Evolutionary conservation across 2,329 filamentous ascomycete genomes (phyloP).

Genomic region (Xylariales sp.): DNA sequence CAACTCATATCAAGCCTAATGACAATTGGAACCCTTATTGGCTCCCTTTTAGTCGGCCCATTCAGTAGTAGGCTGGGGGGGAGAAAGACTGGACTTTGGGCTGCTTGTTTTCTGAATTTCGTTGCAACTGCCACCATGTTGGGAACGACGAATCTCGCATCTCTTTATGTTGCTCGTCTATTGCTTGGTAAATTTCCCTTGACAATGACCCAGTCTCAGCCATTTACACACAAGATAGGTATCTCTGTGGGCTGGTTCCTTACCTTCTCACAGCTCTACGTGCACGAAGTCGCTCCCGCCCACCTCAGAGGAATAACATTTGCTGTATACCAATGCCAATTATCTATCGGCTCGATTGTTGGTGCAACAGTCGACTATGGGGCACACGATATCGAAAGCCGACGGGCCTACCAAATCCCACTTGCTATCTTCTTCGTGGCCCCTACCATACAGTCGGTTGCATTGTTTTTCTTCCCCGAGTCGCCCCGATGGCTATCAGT

Average conservation of each 20-base stretch:
- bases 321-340: conserved; percentile 50
- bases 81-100: conserved; percentile 46
- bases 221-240: conserved; percentile 39
- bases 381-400: conserved; percentile 42
- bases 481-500: conserved; percentile 55
- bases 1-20: conserved; percentile 53
- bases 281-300: conserved; percentile 52
- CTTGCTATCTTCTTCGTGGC: conserved; percentile 50
- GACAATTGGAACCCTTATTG: conserved; percentile 51
- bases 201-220: background rate
- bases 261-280: conserved; percentile 53
- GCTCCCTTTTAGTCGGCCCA: conserved; percentile 49
- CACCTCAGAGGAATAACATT: conserved; percentile 52
- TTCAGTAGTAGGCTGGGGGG: conserved; percentile 38
- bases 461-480: conserved; percentile 53
- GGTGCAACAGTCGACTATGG: conserved; percentile 50
- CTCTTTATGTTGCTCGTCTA: conserved; percentile 49
- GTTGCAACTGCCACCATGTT: conserved; percentile 49
- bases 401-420: conserved; percentile 44
- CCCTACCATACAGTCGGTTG: conserved; percentile 48
- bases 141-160: conserved; percentile 46
- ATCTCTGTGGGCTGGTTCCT: conserved; percentile 53
- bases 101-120: conserved; percentile 46
- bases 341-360: conserved; percentile 51
- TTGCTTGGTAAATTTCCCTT: conserved; percentile 43